Evolutionary conservation across 768 basidiomycete genomes (phyloP), one percentile per base, ranked within the genome.

Genomic region (Neoboletus brunneissimus): DNA sequence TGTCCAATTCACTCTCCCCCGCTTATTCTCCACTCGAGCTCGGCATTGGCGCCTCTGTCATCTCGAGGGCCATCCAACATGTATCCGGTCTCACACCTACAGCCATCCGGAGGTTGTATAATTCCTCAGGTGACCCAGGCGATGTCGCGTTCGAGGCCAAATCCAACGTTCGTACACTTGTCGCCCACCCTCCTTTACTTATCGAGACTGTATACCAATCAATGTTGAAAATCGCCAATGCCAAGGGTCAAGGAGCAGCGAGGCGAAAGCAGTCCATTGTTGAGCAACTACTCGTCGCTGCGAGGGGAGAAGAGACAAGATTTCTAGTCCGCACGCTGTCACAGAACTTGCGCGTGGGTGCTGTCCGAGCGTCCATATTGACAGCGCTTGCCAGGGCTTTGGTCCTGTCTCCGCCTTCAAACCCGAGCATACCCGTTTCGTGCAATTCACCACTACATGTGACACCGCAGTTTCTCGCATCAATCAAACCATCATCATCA

Each of bases 61-160:
- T 91, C 52, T 84, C 84, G 1, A 84, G 81, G 55, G 82, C 87
- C 8, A 81, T 91, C n/a, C 86, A 84, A 64, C 79, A 85, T 57
- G 80, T 88, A 32, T 91, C 88, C 16, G 88, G 89, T 22, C 73
- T 89, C 31, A 79, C 81, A 6, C 63, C 78, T 20, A 69, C 77
- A 9, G 79, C 86, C 13, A 78, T 88, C 45, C 85, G 76, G 70
- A 80, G 76, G 54, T 70, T 93, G 15, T 90, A 91, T 68, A 87
- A 85, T 59, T 74, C 80, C 43, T 83, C 77, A 34, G 94, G 94
- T 5, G 94, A 97, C 71, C 81, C 84, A 25, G 94, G 94, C 0
- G 91, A 94, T 67, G 91, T 94, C 9, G 94, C 94, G 1, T 93
- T 85, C 63, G 82, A 84, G 55, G 91, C 93, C 11, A 93, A 88